phyloP scores from a whole-genome alignment of 441 rosid species.

The Syzygium syzygioides region DNA sequence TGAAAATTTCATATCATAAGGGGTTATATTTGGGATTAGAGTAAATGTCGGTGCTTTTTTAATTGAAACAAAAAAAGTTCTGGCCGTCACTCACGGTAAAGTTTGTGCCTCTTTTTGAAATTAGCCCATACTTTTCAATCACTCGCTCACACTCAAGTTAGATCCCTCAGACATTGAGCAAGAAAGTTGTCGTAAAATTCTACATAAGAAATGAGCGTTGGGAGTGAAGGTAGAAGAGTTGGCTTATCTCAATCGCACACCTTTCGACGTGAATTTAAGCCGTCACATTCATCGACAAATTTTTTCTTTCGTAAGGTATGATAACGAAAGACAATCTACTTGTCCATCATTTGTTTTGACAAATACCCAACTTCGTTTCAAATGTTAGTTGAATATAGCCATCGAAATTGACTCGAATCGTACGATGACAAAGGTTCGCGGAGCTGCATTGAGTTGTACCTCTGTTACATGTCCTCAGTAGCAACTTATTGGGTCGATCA shows the following conservation, averaged over 20 bases:
- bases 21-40: no score
- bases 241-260: background rate
- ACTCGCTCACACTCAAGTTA: background rate
- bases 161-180: background rate
- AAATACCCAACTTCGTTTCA: background rate
- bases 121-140: background rate
- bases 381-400: background rate
- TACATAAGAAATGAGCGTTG: background rate
- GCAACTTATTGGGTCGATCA: background rate
- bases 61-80: no score
- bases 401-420: background rate
- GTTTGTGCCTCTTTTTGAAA: no score
- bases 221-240: background rate
- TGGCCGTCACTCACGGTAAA: no score
- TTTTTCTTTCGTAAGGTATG: background rate
- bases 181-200: background rate
- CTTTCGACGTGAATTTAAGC: background rate
- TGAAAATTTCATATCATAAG: no score
- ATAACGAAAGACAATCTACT: background rate
- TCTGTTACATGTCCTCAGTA: background rate
- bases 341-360: background rate
- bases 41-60: no score
- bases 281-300: background rate
- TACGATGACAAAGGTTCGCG: background rate
- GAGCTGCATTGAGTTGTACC: background rate